Evolutionary conservation across 164 flowering plant genomes (phyloP), one percentile per base, ranked within the genome.

Genomic region (Stephania cephalantha): DNA sequence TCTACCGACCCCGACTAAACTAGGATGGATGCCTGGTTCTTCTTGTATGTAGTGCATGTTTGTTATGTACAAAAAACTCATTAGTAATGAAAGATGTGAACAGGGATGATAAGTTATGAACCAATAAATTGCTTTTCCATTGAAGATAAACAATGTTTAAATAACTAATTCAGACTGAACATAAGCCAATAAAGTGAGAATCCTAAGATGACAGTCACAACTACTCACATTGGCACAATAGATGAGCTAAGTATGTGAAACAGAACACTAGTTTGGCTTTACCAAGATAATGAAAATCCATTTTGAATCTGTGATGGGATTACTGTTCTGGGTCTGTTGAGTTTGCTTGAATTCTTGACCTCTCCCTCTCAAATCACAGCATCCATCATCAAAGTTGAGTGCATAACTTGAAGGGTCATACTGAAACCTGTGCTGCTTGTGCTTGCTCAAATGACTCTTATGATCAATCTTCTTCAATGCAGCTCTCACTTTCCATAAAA

Each of bases 351-450:
- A 66, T 70, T 6, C 79, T 58, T 30, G 61, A 52, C 25, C 71
- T 55, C 71, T 71, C 10, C 68, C 79, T 64, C 76, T 70, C 53
- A 78, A 69, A 66, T 76, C 71, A 70, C 76, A 72, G 72, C 77
- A 45, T 9, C 93, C 91, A 80, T 91, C 93, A 71, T 93, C 98
- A 75, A 93, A 91, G 70, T 93, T 90, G 10, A 91, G 85, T 25
- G 97, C 91, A 78, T 92, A 92, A 70, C 97, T 92, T 2, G 85
- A 86, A 75, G 97, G 94, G 83, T 93, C 96, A 77, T 93, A 91
- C 72, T 86, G 91, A 79, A 90, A 90, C 65, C 75, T 89, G 53
- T 81, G 46, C 75, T 81, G 46, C 75, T 79, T 83, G 58, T 77
- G 70, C 71, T 80, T 86, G 63, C 77, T 69, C 31, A 81, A 75